Percentiles rank a stretch among this genome's conserved stretches.
Evolutionary conservation across 495 filamentous ascomycete genomes (phyloP).

Genomic region (Pseudomonodictys pantanalensis): DNA sequence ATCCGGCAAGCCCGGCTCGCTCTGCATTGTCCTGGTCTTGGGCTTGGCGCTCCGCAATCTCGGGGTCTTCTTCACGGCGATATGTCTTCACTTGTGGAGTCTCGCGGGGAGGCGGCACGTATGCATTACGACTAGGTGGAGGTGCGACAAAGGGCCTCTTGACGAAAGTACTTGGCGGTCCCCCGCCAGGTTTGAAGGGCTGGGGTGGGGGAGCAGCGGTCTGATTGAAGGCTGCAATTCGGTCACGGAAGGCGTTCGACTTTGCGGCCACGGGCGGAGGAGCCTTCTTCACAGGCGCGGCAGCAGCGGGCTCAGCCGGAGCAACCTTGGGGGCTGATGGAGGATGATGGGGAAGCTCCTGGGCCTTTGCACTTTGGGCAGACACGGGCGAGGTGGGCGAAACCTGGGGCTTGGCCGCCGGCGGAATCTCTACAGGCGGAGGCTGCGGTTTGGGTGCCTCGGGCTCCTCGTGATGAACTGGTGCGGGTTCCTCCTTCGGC

Average conservation of each 20-base stretch:
- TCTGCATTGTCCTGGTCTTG: conserved; percentile 56
- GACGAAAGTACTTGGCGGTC: conserved; percentile 63
- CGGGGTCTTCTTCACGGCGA: conserved; percentile 84
- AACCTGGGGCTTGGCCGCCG: conserved; percentile 11
- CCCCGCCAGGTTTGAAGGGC: conserved; percentile 75
- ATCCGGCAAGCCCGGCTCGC: conserved; percentile 55
- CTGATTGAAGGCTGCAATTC: conserved; percentile 96
- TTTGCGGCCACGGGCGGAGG: conserved; percentile 74
- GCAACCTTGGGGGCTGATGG: conserved; percentile 52
- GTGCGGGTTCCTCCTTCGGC: conserved; percentile 36
- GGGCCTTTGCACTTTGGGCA: conserved; percentile 10
- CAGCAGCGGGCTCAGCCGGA: conserved; percentile 28
- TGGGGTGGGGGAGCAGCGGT: conserved; percentile 77
- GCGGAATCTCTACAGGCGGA: conserved; percentile 29
- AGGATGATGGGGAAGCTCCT: conserved; percentile 27
- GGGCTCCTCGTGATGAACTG: conserved; percentile 40
- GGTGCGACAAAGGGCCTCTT: conserved; percentile 99
- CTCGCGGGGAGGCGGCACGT: conserved; percentile 68
- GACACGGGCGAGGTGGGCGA: conserved; percentile 23
- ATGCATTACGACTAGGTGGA: conserved; percentile 90
- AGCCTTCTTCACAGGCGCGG: conserved; percentile 42
- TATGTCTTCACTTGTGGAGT: conserved; percentile 71
- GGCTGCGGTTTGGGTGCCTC: conserved; percentile 39
- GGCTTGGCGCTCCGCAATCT: conserved; percentile 61
- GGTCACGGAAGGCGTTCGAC: conserved; percentile 86